Evolutionary conservation across 2,329 filamentous ascomycete genomes (phyloP), one percentile per base, ranked within the genome.

Genomic region (Aspergillus fructus): DNA sequence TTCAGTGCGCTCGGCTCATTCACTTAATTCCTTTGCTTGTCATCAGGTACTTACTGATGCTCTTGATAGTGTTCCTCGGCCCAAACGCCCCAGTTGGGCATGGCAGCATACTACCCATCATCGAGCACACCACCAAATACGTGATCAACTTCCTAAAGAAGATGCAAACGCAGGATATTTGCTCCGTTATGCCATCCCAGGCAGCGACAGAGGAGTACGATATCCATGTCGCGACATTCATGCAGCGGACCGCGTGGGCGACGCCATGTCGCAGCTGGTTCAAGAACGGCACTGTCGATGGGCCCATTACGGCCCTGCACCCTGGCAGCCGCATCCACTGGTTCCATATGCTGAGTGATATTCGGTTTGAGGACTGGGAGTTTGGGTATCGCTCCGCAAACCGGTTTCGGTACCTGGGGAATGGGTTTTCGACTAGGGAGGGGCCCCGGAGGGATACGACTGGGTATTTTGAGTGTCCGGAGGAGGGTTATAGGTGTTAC

Each of bases 21-120:
- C 21, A 21, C 21, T 21, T 21, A 21, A 21, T 21, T 21, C 21
- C 21, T 4, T 21, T 21, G 21, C 21, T 21, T 21, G 21, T 21
- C 21, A 21, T 21, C 21, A 7, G n/a, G 3, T 19, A 30, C 3
- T 41, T 13, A 30, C 3, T 41, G 21, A 43, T 4, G 9, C 49
- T 30, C 23, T n/a, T 41, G 19, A 19, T 21, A 60, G 54, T 58
- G 46, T 55, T 83, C 64, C 70, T 83, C 34, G 81, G 81, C 3
- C 81, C 81, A 51, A 81, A 81, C 66, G 78, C 76, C 3, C 81
- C 81, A 5, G 80, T 83, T 47, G 77, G 75, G 17, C 78, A 81
- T 59, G 81, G 80, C 13, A 79, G 76, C 59, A 76, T 81, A 24
- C 81, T 83, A 63, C 81, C 82, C 4, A 71, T 81, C 11, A 76